Evolutionary conservation across 2,329 filamentous ascomycete species (phyloP).

Genomic region (Curvularia hawaiiensis): DNA sequence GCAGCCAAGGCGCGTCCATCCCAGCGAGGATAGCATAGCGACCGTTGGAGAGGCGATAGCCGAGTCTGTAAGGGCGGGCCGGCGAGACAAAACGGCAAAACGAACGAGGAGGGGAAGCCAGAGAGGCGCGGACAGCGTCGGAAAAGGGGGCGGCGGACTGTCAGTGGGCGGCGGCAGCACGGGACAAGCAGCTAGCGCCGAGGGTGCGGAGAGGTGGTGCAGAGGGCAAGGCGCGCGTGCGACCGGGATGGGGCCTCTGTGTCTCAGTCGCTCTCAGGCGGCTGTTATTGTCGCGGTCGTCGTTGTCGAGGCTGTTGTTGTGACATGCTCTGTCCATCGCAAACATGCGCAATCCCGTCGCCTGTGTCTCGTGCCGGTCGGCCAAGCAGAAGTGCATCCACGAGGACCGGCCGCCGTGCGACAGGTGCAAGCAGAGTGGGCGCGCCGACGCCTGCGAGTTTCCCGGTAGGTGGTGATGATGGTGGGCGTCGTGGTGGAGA

Average conservation of each 20-base stretch:
- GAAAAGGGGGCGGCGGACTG: neutral
- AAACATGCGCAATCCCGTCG: slow-evolving; percentile 48
- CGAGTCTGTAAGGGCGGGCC: neutral
- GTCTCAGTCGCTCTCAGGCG: neutral
- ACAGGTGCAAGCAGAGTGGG: slow-evolving; percentile 44
- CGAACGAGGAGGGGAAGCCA: neutral
- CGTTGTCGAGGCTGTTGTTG: neutral
- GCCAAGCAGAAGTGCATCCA: slow-evolving; percentile 50
- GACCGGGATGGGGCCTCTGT: slow-evolving; percentile 1
- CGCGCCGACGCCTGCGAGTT: slow-evolving; percentile 39
- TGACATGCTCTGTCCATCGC: neutral
- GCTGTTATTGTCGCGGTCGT: neutral
- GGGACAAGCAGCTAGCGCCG: slow-evolving; percentile 4
- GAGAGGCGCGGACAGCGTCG: neutral
- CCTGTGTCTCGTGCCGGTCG: slow-evolving; percentile 46
- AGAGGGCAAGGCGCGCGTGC: slow-evolving; percentile 3
- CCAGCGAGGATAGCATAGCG: neutral
- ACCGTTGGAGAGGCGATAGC: neutral
- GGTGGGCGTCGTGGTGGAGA: neutral
- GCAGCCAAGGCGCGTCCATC: neutral
- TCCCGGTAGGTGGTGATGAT: slow-evolving; percentile 11
- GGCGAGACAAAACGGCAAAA: neutral
- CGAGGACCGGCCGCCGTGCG: slow-evolving; percentile 47
- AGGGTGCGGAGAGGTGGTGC: slow-evolving; percentile 8
- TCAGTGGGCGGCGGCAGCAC: neutral